Conservation (phyloP, 2,329 filamentous ascomycete species). For the Fusarium pseudonygamai region DNA sequence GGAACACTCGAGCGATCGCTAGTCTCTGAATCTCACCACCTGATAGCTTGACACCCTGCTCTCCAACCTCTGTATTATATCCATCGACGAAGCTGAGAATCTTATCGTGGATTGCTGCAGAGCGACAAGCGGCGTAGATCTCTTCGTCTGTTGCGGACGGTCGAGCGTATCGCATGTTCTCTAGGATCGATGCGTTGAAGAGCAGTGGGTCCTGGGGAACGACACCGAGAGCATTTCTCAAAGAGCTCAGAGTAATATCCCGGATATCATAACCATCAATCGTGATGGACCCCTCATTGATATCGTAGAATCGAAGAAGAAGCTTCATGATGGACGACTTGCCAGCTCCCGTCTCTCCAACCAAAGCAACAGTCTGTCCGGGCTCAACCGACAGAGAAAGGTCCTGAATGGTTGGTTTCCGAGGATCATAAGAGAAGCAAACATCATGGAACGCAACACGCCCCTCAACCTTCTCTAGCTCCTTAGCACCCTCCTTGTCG, state of each 20-base stretch:
- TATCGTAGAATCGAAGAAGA: constrained; percentile 69
- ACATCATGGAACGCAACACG: constrained; percentile 65
- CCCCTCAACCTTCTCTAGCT: constrained; percentile 57
- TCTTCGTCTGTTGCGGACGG: constrained; percentile 69
- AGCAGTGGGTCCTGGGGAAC: constrained; percentile 72
- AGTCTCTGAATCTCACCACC: constrained; percentile 67
- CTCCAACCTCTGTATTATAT: constrained; percentile 58
- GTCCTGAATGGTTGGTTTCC: constrained; percentile 60
- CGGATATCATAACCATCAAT: constrained; percentile 70
- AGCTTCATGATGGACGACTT: constrained; percentile 71
- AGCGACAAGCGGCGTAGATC: constrained; percentile 67
- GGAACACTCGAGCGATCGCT: constrained; percentile 63
- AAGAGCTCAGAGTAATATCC: constrained; percentile 64
- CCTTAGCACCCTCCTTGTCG: constrained; percentile 56
- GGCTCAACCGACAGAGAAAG: constrained; percentile 59
- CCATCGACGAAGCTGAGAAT: constrained; percentile 66
- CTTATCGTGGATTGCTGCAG: constrained; percentile 71
- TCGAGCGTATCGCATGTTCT: constrained; percentile 72
- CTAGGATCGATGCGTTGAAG: constrained; percentile 71
- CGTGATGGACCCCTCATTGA: constrained; percentile 60
- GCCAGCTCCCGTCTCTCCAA: constrained; percentile 70
- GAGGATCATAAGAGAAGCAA: constrained; percentile 63
- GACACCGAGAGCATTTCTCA: constrained; percentile 68
- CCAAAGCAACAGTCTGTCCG: constrained; percentile 67
- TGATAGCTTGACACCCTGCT: constrained; percentile 67